phyloP scores from a whole-genome alignment of 1,284 basidiomycete species.

The Phenoliferia sp. region DNA sequence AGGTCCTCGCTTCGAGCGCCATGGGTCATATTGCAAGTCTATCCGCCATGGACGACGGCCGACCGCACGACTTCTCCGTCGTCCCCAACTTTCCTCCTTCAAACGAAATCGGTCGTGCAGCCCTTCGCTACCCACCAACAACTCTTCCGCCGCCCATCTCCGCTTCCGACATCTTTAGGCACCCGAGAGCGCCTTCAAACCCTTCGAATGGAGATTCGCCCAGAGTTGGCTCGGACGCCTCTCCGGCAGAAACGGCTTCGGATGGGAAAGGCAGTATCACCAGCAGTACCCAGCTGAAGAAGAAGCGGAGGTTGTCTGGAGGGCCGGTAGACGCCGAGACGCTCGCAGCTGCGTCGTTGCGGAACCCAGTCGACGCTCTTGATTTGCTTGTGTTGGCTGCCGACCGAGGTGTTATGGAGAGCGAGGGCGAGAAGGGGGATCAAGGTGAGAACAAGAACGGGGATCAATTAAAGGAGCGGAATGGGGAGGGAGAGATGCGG shows the following conservation, averaged over 20 bases:
- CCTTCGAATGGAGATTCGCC: background rate
- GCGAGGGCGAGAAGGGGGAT: background rate
- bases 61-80: background rate
- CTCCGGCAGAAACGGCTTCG: constrained; percentile 1
- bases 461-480: background rate
- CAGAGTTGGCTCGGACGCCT: constrained; percentile 36
- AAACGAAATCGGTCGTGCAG: background rate
- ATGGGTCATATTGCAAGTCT: background rate
- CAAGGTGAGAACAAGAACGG: background rate
- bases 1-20: background rate
- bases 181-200: background rate
- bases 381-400: constrained; percentile 19
- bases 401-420: constrained; percentile 1
- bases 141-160: background rate
- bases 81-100: background rate
- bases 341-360: constrained; percentile 19
- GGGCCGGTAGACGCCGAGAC: constrained; percentile 9
- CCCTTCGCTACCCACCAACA: background rate
- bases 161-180: background rate
- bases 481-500: background rate
- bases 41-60: background rate
- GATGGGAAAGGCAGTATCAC: background rate
- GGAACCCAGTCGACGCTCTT: constrained; percentile 25
- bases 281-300: background rate
- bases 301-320: constrained; percentile 7